phyloP scores from a whole-genome alignment of 768 basidiomycete genomes.

The Suillus spraguei region DNA sequence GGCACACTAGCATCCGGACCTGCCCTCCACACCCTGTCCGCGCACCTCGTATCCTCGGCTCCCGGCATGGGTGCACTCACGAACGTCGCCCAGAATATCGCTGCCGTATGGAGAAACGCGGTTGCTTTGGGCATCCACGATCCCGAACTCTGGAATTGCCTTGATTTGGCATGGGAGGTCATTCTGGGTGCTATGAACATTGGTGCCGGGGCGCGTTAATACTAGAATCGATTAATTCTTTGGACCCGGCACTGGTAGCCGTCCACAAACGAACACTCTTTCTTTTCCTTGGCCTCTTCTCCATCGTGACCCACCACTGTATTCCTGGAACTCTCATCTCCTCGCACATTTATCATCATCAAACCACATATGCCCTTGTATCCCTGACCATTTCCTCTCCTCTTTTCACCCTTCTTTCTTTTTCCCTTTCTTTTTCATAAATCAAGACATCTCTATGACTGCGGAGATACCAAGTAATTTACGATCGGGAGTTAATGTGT shows the following conservation, averaged over 20 bases:
- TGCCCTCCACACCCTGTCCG: constrained; percentile 56
- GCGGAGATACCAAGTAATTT: constrained; percentile 32
- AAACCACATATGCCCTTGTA: constrained; percentile 25
- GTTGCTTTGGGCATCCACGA: constrained; percentile 72
- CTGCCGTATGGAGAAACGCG: constrained; percentile 74
- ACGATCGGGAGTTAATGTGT: constrained; percentile 28
- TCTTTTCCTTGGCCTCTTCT: background rate
- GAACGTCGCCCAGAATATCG: constrained; percentile 48
- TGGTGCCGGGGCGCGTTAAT: constrained; percentile 42
- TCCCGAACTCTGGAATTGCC: constrained; percentile 62
- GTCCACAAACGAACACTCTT: background rate
- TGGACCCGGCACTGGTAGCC: constrained; percentile 13
- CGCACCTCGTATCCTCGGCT: constrained; percentile 51
- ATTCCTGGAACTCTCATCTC: constrained; percentile 24
- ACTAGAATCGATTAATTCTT: background rate
- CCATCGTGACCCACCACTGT: constrained; percentile 12
- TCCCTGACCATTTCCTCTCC: constrained; percentile 23
- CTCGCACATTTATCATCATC: constrained; percentile 22
- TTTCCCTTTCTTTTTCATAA: background rate
- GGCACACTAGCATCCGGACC: constrained; percentile 48
- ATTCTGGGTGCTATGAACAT: constrained; percentile 62
- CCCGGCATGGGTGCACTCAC: constrained; percentile 48
- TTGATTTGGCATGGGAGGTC: constrained; percentile 71
- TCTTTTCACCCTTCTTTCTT: constrained; percentile 1
- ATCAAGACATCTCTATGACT: constrained; percentile 22